phyloP scores from a whole-genome alignment of 2,329 filamentous ascomycete species.

The Diaporthe sp. region DNA sequence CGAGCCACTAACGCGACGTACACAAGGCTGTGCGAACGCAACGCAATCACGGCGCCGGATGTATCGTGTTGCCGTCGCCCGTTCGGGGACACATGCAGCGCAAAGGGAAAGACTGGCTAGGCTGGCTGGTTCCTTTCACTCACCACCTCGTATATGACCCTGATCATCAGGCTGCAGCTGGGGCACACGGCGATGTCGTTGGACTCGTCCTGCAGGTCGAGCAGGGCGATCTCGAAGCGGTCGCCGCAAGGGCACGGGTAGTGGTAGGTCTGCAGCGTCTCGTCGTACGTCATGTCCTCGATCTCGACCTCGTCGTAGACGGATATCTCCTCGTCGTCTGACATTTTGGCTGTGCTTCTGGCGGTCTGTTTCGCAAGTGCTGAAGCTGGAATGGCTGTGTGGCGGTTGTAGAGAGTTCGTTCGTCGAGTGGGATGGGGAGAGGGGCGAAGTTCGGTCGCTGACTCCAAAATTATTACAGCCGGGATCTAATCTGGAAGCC shows the following conservation, averaged over 20 bases:
- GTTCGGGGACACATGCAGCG: neutral
- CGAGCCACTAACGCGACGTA: no score
- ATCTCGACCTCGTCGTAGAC: conserved; percentile 99
- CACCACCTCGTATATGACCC: conserved; percentile 91
- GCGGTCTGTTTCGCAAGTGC: neutral
- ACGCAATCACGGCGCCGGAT: neutral
- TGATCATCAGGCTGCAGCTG: conserved; percentile 96
- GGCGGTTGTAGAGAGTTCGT: neutral
- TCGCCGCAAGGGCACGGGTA: conserved; percentile 98
- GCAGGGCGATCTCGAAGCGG: conserved; percentile 90
- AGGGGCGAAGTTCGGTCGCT: conserved; percentile 8
- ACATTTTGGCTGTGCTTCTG: conserved; percentile 57
- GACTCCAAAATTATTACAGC: conserved; percentile 26
- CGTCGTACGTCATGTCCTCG: conserved; percentile 96
- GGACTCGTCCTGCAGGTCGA: conserved; percentile 86
- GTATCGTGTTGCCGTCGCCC: no score
- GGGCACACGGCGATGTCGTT: conserved; percentile 94
- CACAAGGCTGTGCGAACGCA: neutral
- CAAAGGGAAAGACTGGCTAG: neutral
- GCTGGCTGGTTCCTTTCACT: conserved; percentile 45
- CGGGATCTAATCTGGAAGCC: neutral
- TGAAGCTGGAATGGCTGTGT: no score
- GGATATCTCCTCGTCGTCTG: conserved; percentile 72
- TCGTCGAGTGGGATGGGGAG: neutral
- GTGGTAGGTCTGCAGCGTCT: conserved; percentile 86